Evolutionary conservation across 768 basidiomycete genomes (phyloP).

Genomic region (Suillus tomentosus): DNA sequence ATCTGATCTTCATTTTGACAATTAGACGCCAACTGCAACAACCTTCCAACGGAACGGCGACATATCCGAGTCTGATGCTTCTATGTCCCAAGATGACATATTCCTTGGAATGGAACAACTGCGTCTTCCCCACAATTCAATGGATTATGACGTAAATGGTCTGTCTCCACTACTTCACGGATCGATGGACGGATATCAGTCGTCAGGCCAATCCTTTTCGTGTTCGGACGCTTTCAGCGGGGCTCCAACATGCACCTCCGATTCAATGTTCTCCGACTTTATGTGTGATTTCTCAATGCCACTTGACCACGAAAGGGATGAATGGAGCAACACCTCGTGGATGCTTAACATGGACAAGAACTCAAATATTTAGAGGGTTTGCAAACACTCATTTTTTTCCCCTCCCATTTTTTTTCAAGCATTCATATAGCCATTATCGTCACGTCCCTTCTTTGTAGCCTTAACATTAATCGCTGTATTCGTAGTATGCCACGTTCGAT

Average conservation of each 20-base stretch:
- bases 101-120: conserved; percentile 12
- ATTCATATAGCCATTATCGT: background rate
- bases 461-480: background rate
- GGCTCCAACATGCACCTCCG: background rate
- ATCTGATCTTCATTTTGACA: conserved; percentile 9
- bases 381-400: background rate
- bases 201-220: background rate
- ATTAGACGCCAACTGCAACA: conserved; percentile 30
- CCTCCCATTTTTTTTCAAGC: background rate
- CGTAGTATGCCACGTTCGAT: background rate
- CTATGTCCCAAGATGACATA: conserved; percentile 3
- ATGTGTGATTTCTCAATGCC: background rate
- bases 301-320: background rate
- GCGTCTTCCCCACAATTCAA: background rate
- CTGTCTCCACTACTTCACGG: background rate
- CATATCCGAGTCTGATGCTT: conserved; percentile 1
- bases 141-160: background rate
- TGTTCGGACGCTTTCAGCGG: background rate
- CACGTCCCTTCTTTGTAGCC: conserved; percentile 3
- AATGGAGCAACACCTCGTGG: conserved; percentile 4
- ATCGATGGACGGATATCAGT: background rate
- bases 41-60: conserved; percentile 18
- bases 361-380: background rate
- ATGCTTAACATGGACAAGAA: conserved; percentile 1
- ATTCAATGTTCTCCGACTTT: background rate